phyloP scores from a whole-genome alignment of 2,329 filamentous ascomycete species.

The Alternaria panax region DNA sequence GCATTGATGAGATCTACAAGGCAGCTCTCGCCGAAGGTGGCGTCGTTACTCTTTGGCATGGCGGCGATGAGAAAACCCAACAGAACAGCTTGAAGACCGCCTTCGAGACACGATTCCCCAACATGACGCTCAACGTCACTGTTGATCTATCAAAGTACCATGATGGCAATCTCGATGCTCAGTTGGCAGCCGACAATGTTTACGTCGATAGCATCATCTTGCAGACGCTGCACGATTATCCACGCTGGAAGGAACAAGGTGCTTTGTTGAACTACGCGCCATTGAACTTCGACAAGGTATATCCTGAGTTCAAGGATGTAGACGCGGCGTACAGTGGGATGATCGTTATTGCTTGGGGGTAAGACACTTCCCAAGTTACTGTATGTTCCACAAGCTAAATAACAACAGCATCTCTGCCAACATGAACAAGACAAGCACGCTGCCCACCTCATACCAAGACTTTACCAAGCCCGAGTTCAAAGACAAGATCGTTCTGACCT shows the following conservation, averaged over 20 bases:
- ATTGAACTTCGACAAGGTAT: slow-evolving; percentile 54
- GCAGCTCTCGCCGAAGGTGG: slow-evolving; percentile 59
- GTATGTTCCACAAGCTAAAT: background rate
- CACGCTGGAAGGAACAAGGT: slow-evolving; percentile 59
- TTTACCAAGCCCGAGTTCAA: slow-evolving; percentile 61
- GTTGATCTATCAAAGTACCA: slow-evolving; percentile 66
- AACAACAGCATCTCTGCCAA: slow-evolving; percentile 45
- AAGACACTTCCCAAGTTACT: background rate
- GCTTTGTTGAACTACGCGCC: slow-evolving; percentile 61
- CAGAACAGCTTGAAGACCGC: slow-evolving; percentile 52
- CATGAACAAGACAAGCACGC: slow-evolving; percentile 41
- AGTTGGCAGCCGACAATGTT: slow-evolving; percentile 48
- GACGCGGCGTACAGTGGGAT: slow-evolving; percentile 56
- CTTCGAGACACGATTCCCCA: slow-evolving; percentile 59
- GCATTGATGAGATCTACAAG: slow-evolving; percentile 59
- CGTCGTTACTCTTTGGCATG: slow-evolving; percentile 58
- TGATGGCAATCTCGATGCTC: slow-evolving; percentile 56
- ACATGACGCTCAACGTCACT: slow-evolving; percentile 61
- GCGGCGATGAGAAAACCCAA: slow-evolving; percentile 57
- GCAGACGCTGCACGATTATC: slow-evolving; percentile 62
- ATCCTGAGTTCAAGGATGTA: slow-evolving; percentile 53
- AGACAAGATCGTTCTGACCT: slow-evolving; percentile 52
- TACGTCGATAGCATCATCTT: slow-evolving; percentile 57
- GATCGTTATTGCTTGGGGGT: slow-evolving; percentile 44
- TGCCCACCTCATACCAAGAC: slow-evolving; percentile 54